Percentiles rank a stretch among this genome's conserved stretches.
Conservation (phyloP, 495 filamentous ascomycete genomes). For the Hypoxylon fuscum region DNA sequence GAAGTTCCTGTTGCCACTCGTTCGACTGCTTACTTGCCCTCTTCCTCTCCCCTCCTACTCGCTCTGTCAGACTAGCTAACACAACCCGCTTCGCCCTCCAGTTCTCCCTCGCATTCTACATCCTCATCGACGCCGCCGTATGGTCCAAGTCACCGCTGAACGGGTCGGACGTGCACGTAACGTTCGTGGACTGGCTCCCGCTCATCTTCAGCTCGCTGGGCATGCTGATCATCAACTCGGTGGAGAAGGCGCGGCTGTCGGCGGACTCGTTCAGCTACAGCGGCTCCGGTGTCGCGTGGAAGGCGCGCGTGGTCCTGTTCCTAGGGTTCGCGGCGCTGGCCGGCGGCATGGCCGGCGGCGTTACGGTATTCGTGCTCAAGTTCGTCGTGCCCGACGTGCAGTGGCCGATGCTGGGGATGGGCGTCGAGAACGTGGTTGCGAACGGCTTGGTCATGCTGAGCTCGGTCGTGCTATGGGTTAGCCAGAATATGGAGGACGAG, state of each 20-base stretch:
- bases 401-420: constrained; percentile 91
- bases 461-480: constrained; percentile 91
- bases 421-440: constrained; percentile 88
- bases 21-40: neutral
- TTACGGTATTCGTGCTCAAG: constrained; percentile 90
- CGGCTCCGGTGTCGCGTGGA: constrained; percentile 91
- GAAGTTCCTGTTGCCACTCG: neutral
- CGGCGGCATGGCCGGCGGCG: constrained; percentile 91
- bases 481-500: constrained; percentile 99
- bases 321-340: constrained; percentile 94
- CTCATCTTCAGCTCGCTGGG: constrained; percentile 92
- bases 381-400: constrained; percentile 81
- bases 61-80: too few species aligned
- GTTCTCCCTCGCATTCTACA: constrained; percentile 98
- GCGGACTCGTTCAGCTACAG: constrained; percentile 89
- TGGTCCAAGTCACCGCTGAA: constrained; percentile 85
- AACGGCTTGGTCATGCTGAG: constrained; percentile 73
- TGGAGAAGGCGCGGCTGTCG: constrained; percentile 89
- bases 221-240: constrained; percentile 99
- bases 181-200: constrained; percentile 98
- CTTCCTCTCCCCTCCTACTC: neutral
- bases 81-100: constrained; percentile 55
- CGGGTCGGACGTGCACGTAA: constrained; percentile 84
- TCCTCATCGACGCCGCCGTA: constrained; percentile 88
- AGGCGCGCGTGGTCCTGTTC: constrained; percentile 94